Conservation (phyloP, 192 early-diverging fungal genomes). For the Physocladia obscura region DNA sequence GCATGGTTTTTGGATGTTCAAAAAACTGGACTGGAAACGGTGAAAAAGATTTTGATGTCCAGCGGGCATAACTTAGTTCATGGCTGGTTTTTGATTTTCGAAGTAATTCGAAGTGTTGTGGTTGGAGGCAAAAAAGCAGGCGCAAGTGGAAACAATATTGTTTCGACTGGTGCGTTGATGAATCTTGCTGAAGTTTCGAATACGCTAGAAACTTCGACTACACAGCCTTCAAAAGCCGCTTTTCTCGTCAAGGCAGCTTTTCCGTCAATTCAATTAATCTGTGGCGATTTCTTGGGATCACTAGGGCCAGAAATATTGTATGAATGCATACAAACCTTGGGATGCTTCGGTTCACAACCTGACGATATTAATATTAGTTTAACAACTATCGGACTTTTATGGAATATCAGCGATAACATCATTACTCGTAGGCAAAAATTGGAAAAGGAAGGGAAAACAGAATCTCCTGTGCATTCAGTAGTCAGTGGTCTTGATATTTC, state of each 20-base stretch:
- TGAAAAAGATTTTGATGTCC: constrained; percentile 73
- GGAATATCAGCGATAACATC: constrained; percentile 90
- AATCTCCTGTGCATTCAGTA: not conserved
- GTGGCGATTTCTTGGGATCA: constrained; percentile 87
- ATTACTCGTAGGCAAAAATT: constrained; percentile 67
- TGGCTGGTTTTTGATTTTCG: constrained; percentile 89
- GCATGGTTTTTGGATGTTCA: constrained; percentile 71
- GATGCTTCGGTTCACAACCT: constrained; percentile 74
- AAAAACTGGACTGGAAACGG: constrained; percentile 79
- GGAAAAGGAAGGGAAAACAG: constrained; percentile 29
- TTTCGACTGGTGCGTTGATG: constrained; percentile 7
- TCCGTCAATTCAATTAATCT: constrained; percentile 90
- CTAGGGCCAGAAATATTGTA: constrained; percentile 72
- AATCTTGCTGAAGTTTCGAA: not conserved
- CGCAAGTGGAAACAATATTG: not conserved
- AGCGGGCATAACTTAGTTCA: constrained; percentile 81
- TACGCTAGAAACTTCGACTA: not conserved
- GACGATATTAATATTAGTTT: constrained; percentile 94
- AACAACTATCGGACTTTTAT: constrained; percentile 86
- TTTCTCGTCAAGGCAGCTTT: constrained; percentile 78
- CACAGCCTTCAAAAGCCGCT: constrained; percentile 25
- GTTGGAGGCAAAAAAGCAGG: constrained; percentile 3
- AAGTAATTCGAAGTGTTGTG: constrained; percentile 71
- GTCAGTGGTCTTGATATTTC: not conserved
- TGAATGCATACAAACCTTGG: constrained; percentile 78